Evolutionary conservation across 176 grass and related monocot species (phyloP).

Genomic region (Triticum monococcum): DNA sequence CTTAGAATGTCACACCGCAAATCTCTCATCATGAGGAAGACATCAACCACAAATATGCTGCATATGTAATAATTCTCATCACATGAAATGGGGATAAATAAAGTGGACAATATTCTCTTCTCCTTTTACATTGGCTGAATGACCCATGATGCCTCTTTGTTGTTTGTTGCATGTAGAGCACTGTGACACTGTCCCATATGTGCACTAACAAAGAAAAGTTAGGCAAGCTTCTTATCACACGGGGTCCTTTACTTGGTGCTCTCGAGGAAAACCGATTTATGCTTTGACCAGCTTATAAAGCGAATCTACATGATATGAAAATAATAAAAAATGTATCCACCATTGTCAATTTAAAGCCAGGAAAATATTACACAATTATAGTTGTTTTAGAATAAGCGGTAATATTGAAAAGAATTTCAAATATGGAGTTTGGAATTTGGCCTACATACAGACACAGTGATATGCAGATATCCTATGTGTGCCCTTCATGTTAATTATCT

Average conservation of each 20-base stretch:
- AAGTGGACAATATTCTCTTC: conserved; percentile 16
- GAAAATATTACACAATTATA: not conserved
- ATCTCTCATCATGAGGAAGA: not conserved
- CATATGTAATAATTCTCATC: conserved; percentile 7
- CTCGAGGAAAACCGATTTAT: conserved; percentile 38
- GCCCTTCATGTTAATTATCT: not conserved
- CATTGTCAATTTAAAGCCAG: not conserved
- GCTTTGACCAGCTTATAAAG: conserved; percentile 30
- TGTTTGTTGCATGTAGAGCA: conserved; percentile 31
- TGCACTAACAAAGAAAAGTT: conserved; percentile 46
- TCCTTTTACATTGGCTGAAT: conserved; percentile 30
- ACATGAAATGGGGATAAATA: conserved; percentile 8
- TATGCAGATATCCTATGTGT: not conserved
- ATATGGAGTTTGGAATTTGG: not conserved
- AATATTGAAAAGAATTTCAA: not conserved
- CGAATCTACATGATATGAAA: not conserved
- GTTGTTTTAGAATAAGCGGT: not conserved
- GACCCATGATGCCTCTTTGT: conserved; percentile 27
- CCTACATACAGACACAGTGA: conserved; percentile 4
- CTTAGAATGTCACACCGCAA: not conserved
- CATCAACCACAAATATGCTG: conserved; percentile 7
- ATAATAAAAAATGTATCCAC: not conserved
- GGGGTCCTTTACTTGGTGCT: conserved; percentile 10
- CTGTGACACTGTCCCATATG: conserved; percentile 31
- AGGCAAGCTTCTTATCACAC: conserved; percentile 50